Conservation (phyloP, 1,284 basidiomycete species). For the Hymenochaete sp. region DNA sequence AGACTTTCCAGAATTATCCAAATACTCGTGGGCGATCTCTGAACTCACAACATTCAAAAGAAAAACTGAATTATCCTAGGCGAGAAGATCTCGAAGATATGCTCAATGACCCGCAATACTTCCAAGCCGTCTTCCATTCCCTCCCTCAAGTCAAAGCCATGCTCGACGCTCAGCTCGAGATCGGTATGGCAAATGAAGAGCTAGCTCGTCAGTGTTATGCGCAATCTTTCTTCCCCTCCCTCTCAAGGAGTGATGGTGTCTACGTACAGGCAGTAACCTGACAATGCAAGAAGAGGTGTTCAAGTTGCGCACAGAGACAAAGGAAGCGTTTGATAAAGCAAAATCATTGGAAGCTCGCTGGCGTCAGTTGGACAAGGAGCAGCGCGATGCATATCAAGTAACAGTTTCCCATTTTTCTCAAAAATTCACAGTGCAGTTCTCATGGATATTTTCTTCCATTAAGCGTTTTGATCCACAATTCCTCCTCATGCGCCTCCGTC, state of each 20-base stretch:
- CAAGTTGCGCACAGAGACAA: slow-evolving; percentile 66
- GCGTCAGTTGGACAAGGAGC: slow-evolving; percentile 79
- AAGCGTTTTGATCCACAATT: slow-evolving; percentile 84
- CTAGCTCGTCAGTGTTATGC: slow-evolving; percentile 66
- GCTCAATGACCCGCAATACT: slow-evolving; percentile 71
- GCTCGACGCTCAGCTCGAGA: slow-evolving; percentile 65
- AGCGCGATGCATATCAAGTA: slow-evolving; percentile 82
- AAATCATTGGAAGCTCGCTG: slow-evolving; percentile 71
- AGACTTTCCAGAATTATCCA: slow-evolving; percentile 64
- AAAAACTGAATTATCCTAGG: slow-evolving; percentile 34
- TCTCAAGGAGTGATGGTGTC: too few species aligned
- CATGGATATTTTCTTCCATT: too few species aligned
- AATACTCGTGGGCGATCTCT: slow-evolving; percentile 45
- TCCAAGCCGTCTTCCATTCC: slow-evolving; percentile 80
- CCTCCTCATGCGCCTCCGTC: slow-evolving; percentile 74
- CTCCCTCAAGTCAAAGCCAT: slow-evolving; percentile 64
- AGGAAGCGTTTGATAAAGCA: slow-evolving; percentile 79
- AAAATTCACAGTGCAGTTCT: not conserved
- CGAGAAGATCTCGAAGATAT: slow-evolving; percentile 85
- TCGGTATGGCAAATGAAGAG: slow-evolving; percentile 75
- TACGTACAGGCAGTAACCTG: slow-evolving; percentile 59
- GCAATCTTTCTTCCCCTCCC: too few species aligned
- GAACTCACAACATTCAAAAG: not conserved
- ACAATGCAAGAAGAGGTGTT: slow-evolving; percentile 67
- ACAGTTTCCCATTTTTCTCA: slow-evolving; percentile 10